Conservation (phyloP, 2,329 filamentous ascomycete genomes). For the Paramyrothecium sp. region DNA sequence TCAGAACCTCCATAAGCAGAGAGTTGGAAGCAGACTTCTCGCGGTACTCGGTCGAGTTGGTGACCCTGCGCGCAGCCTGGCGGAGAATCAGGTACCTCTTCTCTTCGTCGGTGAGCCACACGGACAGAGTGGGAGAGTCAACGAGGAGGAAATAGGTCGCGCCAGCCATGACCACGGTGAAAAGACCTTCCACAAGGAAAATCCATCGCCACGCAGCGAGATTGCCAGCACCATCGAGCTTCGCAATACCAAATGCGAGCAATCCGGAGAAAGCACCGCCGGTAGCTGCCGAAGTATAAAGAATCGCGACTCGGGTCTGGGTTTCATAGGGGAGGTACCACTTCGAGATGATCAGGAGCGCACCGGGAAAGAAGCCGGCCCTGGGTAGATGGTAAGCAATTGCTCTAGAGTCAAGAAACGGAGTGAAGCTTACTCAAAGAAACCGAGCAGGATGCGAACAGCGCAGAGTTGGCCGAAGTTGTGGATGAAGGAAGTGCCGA, state of each 20-base stretch:
- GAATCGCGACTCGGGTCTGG: constrained; percentile 22
- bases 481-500: background rate
- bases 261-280: constrained; percentile 21
- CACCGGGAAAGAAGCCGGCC: constrained; percentile 28
- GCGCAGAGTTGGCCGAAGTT: background rate
- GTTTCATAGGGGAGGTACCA: constrained; percentile 29
- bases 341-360: constrained; percentile 22
- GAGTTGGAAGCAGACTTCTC: background rate
- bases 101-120: constrained; percentile 16
- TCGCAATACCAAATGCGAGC: constrained; percentile 16
- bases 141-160: constrained; percentile 47
- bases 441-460: background rate
- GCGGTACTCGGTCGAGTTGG: background rate
- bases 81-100: constrained; percentile 14
- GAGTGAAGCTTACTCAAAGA: background rate
- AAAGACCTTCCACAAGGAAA: constrained; percentile 21
- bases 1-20: constrained; percentile 2
- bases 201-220: constrained; percentile 20
- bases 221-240: constrained; percentile 14
- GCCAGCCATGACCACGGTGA: constrained; percentile 32
- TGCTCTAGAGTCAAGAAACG: background rate
- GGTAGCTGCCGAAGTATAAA: constrained; percentile 22
- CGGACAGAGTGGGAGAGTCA: constrained; percentile 11
- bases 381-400: background rate
- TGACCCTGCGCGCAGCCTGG: constrained; percentile 1